These are phyloP conservation scores for Ophiostoma piceae DNA, from an alignment of 2,329 filamentous ascomycete species.

Conservation along the genomic window DNA sequence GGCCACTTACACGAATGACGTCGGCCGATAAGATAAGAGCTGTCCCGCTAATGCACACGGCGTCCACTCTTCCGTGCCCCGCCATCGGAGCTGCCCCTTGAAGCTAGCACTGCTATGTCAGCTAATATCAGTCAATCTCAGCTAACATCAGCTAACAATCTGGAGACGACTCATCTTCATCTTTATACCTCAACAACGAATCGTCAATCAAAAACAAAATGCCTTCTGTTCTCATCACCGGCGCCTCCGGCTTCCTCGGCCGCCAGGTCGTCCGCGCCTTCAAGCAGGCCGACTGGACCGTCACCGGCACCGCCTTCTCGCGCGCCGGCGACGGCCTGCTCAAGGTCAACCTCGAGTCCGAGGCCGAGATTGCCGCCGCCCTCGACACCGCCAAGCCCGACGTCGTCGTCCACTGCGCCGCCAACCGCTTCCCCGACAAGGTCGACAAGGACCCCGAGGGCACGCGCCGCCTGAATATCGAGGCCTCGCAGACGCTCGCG, in stretches of 20 bases:
- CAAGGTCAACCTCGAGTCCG: conserved; percentile 50
- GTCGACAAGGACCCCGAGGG: conserved; percentile 74
- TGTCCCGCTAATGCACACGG: no score
- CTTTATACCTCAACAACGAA: not conserved
- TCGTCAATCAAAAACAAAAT: not conserved
- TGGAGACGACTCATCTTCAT: not conserved
- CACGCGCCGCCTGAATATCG: conserved; percentile 68
- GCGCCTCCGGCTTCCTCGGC: conserved; percentile 78
- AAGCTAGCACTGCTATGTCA: not conserved
- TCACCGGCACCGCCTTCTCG: conserved; percentile 67
- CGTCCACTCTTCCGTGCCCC: not conserved
- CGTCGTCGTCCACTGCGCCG: conserved; percentile 79
- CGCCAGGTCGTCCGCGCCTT: conserved; percentile 72
- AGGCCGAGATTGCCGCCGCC: conserved; percentile 43
- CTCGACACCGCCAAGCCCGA: conserved; percentile 60
- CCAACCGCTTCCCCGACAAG: conserved; percentile 81
- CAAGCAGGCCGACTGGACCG: conserved; percentile 59
- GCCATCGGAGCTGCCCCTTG: not conserved
- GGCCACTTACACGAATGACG: no score
- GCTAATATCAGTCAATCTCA: no score
- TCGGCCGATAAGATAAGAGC: no score
- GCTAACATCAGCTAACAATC: not conserved
- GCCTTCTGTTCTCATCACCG: conserved; percentile 62
- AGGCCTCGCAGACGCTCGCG: conserved; percentile 63
- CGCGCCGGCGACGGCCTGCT: conserved; percentile 66